Conservation (phyloP, 1,284 basidiomycete species). For the Pseudozyma tsukubaensis region DNA sequence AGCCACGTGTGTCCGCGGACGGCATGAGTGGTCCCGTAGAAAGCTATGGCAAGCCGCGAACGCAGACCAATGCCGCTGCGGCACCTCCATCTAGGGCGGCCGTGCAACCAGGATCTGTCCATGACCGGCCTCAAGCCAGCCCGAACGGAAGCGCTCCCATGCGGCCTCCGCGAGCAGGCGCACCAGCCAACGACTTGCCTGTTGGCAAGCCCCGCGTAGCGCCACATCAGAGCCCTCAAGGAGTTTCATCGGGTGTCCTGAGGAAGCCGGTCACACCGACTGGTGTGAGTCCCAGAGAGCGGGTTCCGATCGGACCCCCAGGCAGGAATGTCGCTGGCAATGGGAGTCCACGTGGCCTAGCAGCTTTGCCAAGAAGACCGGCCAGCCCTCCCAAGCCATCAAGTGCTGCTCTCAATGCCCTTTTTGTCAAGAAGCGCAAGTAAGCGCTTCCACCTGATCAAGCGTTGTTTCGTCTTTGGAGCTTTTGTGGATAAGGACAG, state of each 20-base stretch:
- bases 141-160: slow-evolving; percentile 8
- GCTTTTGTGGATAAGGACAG: too few species aligned
- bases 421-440: slow-evolving; percentile 51
- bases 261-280: slow-evolving; percentile 25
- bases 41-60: slow-evolving; percentile 10
- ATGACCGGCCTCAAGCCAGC: slow-evolving; percentile 8
- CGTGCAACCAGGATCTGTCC: not conserved
- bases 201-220: slow-evolving; percentile 22
- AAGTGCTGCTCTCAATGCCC: slow-evolving; percentile 41
- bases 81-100: not conserved
- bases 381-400: slow-evolving; percentile 47
- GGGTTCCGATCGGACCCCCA: slow-evolving; percentile 11
- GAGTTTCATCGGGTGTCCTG: slow-evolving; percentile 5
- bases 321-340: slow-evolving; percentile 11
- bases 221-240: slow-evolving; percentile 22
- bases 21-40: not conserved
- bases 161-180: slow-evolving; percentile 17
- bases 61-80: not conserved
- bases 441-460: not conserved
- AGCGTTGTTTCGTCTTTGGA: too few species aligned
- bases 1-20: slow-evolving; percentile 28
- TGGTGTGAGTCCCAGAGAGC: slow-evolving; percentile 21
- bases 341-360: slow-evolving; percentile 26
- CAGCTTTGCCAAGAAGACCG: slow-evolving; percentile 27
- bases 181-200: slow-evolving; percentile 19